Evolutionary conservation across 2,329 filamentous ascomycete genomes (phyloP), one percentile per base, ranked within the genome.

Genomic region (Alternaria solani): DNA sequence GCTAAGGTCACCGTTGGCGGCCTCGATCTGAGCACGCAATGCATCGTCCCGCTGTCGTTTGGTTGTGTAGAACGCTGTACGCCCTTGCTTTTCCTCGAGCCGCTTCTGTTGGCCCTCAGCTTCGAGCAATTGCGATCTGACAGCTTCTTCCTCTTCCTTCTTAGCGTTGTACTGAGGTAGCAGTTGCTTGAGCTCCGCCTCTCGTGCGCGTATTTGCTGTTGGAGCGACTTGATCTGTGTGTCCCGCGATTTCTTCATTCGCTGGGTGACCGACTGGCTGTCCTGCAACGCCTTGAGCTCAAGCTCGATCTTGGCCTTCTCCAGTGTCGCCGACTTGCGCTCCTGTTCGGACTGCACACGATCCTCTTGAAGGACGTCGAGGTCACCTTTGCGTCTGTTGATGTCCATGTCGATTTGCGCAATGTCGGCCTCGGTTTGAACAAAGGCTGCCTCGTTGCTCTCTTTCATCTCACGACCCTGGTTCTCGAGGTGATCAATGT

Each of bases 11-110:
- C 87, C 82, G 66, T 93, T 91, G 55, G 94, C 87, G 36, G 96
- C 91, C 44, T 91, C 85, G 57, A 98, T 92, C 78, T 97, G 91
- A 63, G 88, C 86, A 62, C 88, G 88, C 51, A 99, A 83, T 84
- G 88, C 97, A 36, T 88, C 86, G 77, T 99, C 94, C 43, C 96
- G 89, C 75, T 98, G 93, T 8, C 87, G 86, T 81, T 97, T 97
- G 77, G 88, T 96, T 73, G 86, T 91, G 79, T 97, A 99, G 63
- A 93, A 91, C 18, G 91, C 90, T 66, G 91, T 93, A 46, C 94
- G 90, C 43, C 91, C 93, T 79, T 99, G 94, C 78, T 99, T 99
- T 51, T 91, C 92, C 74, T 96, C 92, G 7, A 99, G 86, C 38
- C 94, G 89, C 65, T 91, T 88, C 42, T 92, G 86, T 5, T 87